Evolutionary conservation across 805 yeast genomes (phyloP), one percentile per base, ranked within the genome.

Genomic region (Spathaspora passalidarum): DNA sequence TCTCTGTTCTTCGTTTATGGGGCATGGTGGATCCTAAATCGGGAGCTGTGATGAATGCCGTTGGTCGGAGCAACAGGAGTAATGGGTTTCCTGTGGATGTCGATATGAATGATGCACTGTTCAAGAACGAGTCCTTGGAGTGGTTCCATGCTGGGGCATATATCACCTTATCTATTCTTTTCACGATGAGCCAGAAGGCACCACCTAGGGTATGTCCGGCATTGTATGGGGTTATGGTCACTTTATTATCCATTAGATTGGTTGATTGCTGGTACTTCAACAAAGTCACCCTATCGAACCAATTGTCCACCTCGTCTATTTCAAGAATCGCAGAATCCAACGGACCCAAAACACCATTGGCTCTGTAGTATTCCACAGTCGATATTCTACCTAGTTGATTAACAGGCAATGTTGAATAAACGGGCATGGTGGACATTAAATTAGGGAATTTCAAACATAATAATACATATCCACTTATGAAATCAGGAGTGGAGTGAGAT

Each of bases 151-250:
- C 81, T 1, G 94, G 90, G 0, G 96, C 96, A 62, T 89, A 88
- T 2, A 92, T 71, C n/a, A 91, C 69, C 51, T 84, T 84, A 53
- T 92, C 97, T 14, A 83, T 78, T 49, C 85, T 82, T 46, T 83
- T 82, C 38, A 78, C 76, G 9, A 92, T 62, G 32, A 84, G 69
- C 97, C 97, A 91, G 39, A 91, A 80, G 0, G 96, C 81, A 11
- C 99, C 98, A 50, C 99, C 99, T 22, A 94, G 73, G 0, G 96
- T 76, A 59, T 88, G 96, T 3, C 99, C 99, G 0, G 97, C 84
- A 61, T 87, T 90, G 54, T 83, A 82, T 0, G 97, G 96, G 0
- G 96, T 83, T 18, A 92, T 68, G 3, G 79, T 72, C 32, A 84
- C 62, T 25, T 84, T 88, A 48, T 80, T 82, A 6, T 84, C 89